phyloP scores from a whole-genome alignment of 768 basidiomycete genomes.

The Termitomyces sp. region DNA sequence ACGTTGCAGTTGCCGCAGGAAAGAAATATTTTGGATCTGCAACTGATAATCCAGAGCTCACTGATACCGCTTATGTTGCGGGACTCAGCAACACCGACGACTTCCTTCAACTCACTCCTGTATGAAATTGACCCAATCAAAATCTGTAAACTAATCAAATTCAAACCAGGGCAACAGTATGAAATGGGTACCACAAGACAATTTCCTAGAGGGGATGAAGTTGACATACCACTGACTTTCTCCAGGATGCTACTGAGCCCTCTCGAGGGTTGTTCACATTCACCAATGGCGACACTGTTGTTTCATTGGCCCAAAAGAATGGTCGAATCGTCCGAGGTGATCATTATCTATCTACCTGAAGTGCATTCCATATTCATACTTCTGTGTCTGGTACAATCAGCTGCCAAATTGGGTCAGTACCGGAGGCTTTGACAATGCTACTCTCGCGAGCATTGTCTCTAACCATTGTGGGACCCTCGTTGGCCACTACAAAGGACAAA shows the following conservation, averaged over 20 bases:
- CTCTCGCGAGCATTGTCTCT: slow-evolving; percentile 41
- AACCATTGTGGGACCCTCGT: slow-evolving; percentile 48
- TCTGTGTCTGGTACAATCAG: slow-evolving; percentile 51
- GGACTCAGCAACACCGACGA: slow-evolving; percentile 34
- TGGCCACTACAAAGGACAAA: slow-evolving; percentile 50
- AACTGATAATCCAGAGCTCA: slow-evolving; percentile 46
- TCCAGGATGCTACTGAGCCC: slow-evolving; percentile 51
- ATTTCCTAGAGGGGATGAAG: not conserved
- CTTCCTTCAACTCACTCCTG: slow-evolving; percentile 49
- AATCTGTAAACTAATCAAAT: not conserved
- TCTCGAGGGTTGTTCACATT: slow-evolving; percentile 45
- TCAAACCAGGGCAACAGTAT: slow-evolving; percentile 39
- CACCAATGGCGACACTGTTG: slow-evolving; percentile 39
- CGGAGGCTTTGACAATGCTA: slow-evolving; percentile 37
- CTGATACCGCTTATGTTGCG: slow-evolving; percentile 36
- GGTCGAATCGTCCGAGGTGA: slow-evolving; percentile 44
- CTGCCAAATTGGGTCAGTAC: slow-evolving; percentile 47
- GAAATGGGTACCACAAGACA: slow-evolving; percentile 47
- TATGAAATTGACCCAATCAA: slow-evolving; percentile 8
- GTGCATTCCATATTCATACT: not conserved
- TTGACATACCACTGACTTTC: not conserved
- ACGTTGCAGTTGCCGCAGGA: slow-evolving; percentile 46
- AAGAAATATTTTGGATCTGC: slow-evolving; percentile 50
- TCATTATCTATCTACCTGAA: not conserved
- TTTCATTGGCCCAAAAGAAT: slow-evolving; percentile 40